Base-by-base conservation (phyloP, 2,329 filamentous ascomycete genomes). In the Trichophyton simii region DNA sequence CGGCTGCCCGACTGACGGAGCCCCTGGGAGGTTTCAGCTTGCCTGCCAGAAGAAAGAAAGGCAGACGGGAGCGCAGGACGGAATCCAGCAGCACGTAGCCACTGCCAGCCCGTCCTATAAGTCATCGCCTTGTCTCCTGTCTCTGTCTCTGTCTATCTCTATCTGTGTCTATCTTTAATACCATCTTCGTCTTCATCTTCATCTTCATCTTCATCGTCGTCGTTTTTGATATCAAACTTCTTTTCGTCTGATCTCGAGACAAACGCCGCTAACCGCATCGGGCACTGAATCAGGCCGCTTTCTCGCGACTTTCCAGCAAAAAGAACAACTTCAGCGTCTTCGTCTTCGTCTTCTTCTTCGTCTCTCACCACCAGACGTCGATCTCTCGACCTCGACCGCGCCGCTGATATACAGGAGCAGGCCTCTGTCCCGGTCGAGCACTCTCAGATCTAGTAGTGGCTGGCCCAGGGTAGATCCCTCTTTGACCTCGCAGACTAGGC, bases 191-290 rank as follows among this genome's bases (percentile, higher is more conserved):
- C 18, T 18, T 18, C 18, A 18, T 18, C 18, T 48, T 11, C 18
- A 18, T 18, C 18, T 48, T 11, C 6, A 36, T 48, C 20, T 20
- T 20, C 9, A 9, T 48, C 18, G 0, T 25, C 44, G 9, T 11
- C 20, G n/a, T 54, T 5, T 54, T 31, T 55, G 28, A 31, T 31
- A 31, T 31, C 28, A 31, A 31, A 7, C 41, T 3, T 55, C 15
- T 36, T 28, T 18, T 55, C 31, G n/a, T 18, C n/a, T 20, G 31
- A 28, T 55, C 15, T 7, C 34, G 3, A 34, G 7, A 2, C 34
- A 55, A 13, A 55, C 52, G 28, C 34, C 52, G 52, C 52, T 55
- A 55, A 55, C 52, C 52, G 4, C 6, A 55, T 55, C 52, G 52
- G 52, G 52, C 52, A 28, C 15, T 55, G 52, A 55, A 55, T 55